A percentile compares a stretch with the other conserved stretches of the same genome.
Conservation (phyloP, 2,329 filamentous ascomycete species). For the Chaetomiaceae sp. region DNA sequence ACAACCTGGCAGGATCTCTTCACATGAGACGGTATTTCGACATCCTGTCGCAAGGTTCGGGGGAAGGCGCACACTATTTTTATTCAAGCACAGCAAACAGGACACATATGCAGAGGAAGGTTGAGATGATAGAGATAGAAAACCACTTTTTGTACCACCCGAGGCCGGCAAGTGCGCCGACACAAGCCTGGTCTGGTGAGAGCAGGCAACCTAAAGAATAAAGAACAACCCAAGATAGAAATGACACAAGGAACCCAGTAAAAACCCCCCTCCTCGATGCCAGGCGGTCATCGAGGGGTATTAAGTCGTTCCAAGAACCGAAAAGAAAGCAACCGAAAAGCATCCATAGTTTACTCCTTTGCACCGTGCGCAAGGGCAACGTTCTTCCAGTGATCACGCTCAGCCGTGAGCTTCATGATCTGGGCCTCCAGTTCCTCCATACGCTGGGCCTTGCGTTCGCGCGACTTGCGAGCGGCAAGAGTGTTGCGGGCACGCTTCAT, state of each 20-base stretch:
- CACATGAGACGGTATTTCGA: no score
- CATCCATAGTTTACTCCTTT: slow-evolving; percentile 21
- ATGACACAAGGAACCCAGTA: slow-evolving; percentile 13
- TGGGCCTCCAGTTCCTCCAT: slow-evolving; percentile 69
- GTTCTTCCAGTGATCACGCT: slow-evolving; percentile 63
- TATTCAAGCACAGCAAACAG: no score
- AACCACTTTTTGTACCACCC: not conserved
- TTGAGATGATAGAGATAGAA: no score
- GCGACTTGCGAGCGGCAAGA: slow-evolving; percentile 87
- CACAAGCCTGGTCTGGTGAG: slow-evolving; percentile 1
- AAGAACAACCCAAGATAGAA: slow-evolving; percentile 9
- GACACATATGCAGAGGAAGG: no score
- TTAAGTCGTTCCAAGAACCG: slow-evolving; percentile 21
- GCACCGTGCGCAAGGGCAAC: slow-evolving; percentile 39
- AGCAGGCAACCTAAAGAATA: slow-evolving; percentile 8
- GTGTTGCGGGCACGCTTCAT: slow-evolving; percentile 94
- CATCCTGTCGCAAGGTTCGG: no score
- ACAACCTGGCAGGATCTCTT: no score
- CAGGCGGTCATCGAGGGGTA: slow-evolving; percentile 22
- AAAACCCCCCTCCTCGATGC: slow-evolving; percentile 28
- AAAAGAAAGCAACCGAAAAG: slow-evolving; percentile 4
- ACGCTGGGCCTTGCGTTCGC: slow-evolving; percentile 76
- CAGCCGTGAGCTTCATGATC: slow-evolving; percentile 64
- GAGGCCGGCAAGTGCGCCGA: slow-evolving; percentile 1
- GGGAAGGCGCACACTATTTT: no score